These are phyloP conservation scores for Colletotrichum tamarilloi DNA, from an alignment of 2,329 filamentous ascomycete species.

Conservation along the genomic window DNA sequence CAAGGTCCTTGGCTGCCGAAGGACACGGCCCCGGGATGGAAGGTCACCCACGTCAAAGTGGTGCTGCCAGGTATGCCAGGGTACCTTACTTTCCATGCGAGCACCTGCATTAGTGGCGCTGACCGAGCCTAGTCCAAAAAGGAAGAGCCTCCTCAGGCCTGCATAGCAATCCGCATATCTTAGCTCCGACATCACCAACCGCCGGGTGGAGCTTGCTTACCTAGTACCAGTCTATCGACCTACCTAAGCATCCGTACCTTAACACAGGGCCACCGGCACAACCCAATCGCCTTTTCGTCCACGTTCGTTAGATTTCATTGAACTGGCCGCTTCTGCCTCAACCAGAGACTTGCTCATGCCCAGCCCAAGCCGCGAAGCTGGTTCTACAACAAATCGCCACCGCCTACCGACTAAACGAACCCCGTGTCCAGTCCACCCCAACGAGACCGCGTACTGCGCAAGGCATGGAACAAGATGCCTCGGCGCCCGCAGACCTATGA, in stretches of 20 bases:
- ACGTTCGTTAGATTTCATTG: not conserved
- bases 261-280: not conserved
- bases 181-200: not conserved
- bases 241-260: no score
- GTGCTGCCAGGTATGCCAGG: not conserved
- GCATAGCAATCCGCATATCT: not conserved
- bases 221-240: not conserved
- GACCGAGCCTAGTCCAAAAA: not conserved
- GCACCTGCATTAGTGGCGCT: not conserved
- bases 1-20: not conserved
- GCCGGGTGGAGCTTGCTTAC: not conserved
- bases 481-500: slow-evolving; percentile 58
- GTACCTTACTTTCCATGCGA: not conserved
- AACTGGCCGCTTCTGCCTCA: not conserved
- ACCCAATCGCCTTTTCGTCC: not conserved
- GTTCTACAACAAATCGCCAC: not conserved
- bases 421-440: not conserved
- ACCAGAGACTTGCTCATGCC: not conserved
- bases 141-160: slow-evolving; percentile 4
- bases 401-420: not conserved
- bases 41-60: not conserved
- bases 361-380: not conserved
- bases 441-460: not conserved
- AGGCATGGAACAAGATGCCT: slow-evolving; percentile 49
- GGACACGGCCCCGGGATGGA: not conserved